A percentile compares a stretch with the other conserved stretches of the same genome.
Conservation (phyloP, 2,329 filamentous ascomycete species). For the Apiospora aurea region DNA sequence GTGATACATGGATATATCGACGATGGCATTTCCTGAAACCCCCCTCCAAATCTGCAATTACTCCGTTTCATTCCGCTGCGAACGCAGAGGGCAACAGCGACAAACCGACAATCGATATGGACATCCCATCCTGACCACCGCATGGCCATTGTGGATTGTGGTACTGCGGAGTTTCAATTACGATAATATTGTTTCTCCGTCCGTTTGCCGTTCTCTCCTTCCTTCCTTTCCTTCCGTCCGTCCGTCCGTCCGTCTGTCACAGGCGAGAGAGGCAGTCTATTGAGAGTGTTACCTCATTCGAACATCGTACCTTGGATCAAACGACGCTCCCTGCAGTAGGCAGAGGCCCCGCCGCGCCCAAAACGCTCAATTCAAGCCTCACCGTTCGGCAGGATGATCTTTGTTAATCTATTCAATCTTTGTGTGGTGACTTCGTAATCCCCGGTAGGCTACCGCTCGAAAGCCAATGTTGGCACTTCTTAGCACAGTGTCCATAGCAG, state of each 20-base stretch:
- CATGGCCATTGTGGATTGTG: slow-evolving; percentile 1
- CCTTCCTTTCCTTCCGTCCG: background rate
- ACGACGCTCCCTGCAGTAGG: background rate
- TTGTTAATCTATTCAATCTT: background rate
- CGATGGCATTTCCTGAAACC: background rate
- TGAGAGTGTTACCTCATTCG: background rate
- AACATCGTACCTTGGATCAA: background rate
- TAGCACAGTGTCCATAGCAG: background rate
- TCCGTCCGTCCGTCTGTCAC: background rate
- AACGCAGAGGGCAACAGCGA: background rate
- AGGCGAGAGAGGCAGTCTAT: background rate
- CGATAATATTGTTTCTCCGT: background rate
- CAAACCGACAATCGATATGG: background rate
- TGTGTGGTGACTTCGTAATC: background rate
- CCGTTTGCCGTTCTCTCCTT: background rate
- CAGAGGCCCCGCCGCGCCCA: background rate
- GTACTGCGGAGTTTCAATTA: background rate
- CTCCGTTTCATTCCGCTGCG: background rate
- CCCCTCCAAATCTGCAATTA: background rate
- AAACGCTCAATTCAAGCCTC: background rate
- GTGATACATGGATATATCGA: slow-evolving; percentile 14
- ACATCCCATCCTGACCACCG: background rate
- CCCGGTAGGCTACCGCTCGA: background rate
- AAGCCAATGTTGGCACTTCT: slow-evolving; percentile 7
- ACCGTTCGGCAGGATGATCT: slow-evolving; percentile 8